Percentiles rank a stretch among this genome's conserved stretches.
These are phyloP conservation scores for Cicer bijugum DNA, from an alignment of 306 rosid species.

Conservation along the genomic window DNA sequence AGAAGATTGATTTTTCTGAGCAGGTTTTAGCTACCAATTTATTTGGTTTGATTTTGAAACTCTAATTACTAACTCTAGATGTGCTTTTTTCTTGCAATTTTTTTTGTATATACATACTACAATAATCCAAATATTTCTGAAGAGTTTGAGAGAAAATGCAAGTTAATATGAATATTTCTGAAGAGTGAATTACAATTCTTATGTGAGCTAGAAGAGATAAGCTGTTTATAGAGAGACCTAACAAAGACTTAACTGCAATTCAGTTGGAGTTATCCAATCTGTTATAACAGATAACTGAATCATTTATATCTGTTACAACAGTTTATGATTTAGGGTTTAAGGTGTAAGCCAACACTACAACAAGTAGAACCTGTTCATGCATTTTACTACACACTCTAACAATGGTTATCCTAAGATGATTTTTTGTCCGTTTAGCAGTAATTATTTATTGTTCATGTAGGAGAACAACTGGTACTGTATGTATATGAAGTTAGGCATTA, in stretches of 20 bases:
- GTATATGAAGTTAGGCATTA: neutral
- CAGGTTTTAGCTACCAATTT: slow-evolving; percentile 56
- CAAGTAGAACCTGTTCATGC: neutral
- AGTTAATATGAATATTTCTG: neutral
- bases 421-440: neutral
- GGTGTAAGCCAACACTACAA: neutral
- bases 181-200: neutral
- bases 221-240: neutral
- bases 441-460: slow-evolving; percentile 9
- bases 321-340: neutral
- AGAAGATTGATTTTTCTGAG: slow-evolving; percentile 63
- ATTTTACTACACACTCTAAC: neutral
- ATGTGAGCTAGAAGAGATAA: neutral
- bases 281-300: neutral
- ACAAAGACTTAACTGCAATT: neutral
- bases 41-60: slow-evolving; percentile 9
- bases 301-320: neutral
- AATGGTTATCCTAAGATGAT: neutral
- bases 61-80: neutral
- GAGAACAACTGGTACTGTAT: neutral
- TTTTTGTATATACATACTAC: slow-evolving; percentile 12
- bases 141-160: neutral
- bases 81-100: slow-evolving; percentile 25
- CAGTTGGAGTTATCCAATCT: neutral
- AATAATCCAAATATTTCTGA: neutral